These are phyloP conservation scores for Lepidium campestre DNA, from an alignment of 441 rosid genomes.

Conservation along the genomic window DNA sequence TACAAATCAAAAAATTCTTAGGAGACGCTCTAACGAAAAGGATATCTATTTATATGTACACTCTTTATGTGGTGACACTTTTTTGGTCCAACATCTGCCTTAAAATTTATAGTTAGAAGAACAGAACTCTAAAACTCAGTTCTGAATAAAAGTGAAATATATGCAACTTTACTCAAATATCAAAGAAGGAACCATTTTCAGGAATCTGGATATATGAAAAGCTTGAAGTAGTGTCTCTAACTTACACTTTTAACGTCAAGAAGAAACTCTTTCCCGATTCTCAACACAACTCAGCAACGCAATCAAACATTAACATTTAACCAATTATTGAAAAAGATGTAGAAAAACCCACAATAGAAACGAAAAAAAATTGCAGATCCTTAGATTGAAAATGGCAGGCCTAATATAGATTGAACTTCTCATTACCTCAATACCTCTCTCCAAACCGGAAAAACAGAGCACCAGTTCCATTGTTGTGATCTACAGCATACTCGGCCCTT, in stretches of 20 bases:
- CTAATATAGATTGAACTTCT: conserved; percentile 4
- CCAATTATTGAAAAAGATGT: conserved; percentile 6
- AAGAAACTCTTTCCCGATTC: conserved; percentile 9
- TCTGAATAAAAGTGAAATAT: neutral
- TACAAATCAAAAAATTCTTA: neutral
- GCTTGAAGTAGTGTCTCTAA: neutral
- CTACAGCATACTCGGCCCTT: conserved; percentile 91
- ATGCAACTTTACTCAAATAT: neutral
- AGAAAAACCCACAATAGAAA: neutral
- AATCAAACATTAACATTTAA: conserved; percentile 13
- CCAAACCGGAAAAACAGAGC: conserved; percentile 90
- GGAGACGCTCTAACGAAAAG: neutral
- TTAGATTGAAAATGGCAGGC: conserved; percentile 1
- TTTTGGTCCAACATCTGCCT: neutral
- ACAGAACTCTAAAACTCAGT: neutral
- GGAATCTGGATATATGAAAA: neutral
- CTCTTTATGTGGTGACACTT: neutral
- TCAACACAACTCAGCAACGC: conserved; percentile 19
- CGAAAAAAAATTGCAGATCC: neutral
- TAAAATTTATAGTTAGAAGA: neutral
- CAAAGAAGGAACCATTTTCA: neutral
- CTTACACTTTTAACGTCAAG: neutral
- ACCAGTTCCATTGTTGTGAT: conserved; percentile 82
- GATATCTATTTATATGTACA: neutral
- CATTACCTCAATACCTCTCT: conserved; percentile 59